These are phyloP conservation scores for Eruca vesicaria DNA, from an alignment of 441 rosid genomes.

Conservation along the genomic window DNA sequence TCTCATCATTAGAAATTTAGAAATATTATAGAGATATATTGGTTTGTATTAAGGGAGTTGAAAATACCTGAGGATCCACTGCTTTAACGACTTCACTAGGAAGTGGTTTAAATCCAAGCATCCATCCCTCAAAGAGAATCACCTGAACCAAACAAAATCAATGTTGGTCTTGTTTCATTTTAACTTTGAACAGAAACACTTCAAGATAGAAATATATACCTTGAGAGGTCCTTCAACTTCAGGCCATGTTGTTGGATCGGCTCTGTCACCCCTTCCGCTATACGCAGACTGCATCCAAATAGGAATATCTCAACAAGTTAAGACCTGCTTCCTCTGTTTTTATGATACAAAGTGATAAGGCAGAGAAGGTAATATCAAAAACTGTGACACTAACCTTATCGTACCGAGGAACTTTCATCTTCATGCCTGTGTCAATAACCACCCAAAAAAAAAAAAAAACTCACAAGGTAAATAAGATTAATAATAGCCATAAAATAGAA, in stretches of 20 bases:
- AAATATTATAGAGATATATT: too few species aligned
- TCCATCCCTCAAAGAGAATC: slow-evolving; percentile 95
- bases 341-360: slow-evolving; percentile 3
- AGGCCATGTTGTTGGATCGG: slow-evolving; percentile 78
- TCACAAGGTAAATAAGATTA: slow-evolving; percentile 4
- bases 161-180: neutral
- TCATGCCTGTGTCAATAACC: slow-evolving; percentile 59
- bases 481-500: neutral
- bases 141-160: slow-evolving; percentile 38
- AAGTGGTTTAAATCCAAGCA: slow-evolving; percentile 92
- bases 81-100: slow-evolving; percentile 59
- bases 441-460: slow-evolving; percentile 5
- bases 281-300: slow-evolving; percentile 74
- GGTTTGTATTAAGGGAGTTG: too few species aligned
- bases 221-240: slow-evolving; percentile 87
- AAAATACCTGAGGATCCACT: slow-evolving; percentile 85
- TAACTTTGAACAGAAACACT: too few species aligned
- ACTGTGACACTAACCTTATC: slow-evolving; percentile 58
- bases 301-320: slow-evolving; percentile 4
- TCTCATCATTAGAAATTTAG: neutral
- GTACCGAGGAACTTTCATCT: slow-evolving; percentile 93
- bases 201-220: slow-evolving; percentile 33
- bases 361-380: slow-evolving; percentile 4
- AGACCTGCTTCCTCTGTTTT: slow-evolving; percentile 3
- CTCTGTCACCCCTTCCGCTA: slow-evolving; percentile 91